These are phyloP conservation scores for Ramaria sp. DNA, from an alignment of 768 basidiomycete species.

Conservation along the genomic window DNA sequence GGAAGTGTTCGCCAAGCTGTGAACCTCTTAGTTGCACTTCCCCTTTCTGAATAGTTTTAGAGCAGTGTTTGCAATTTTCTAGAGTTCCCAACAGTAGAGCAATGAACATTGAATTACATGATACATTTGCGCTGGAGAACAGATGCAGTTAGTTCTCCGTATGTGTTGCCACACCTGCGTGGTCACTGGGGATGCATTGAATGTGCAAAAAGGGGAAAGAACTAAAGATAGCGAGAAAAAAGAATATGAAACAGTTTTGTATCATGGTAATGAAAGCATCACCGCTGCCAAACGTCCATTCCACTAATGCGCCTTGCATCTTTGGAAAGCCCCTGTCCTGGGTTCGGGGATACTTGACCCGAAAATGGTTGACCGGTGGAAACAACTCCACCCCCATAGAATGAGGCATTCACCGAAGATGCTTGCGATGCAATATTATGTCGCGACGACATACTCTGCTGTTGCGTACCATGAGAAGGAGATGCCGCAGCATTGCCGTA, in stretches of 20 bases:
- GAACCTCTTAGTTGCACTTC: neutral
- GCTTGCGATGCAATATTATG: slow-evolving; percentile 40
- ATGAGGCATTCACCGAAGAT: slow-evolving; percentile 48
- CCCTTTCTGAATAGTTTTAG: neutral
- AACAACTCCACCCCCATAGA: slow-evolving; percentile 57
- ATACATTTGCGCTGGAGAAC: slow-evolving; percentile 8
- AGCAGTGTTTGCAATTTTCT: neutral
- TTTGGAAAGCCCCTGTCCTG: slow-evolving; percentile 7
- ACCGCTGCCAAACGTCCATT: slow-evolving; percentile 65
- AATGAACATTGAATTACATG: slow-evolving; percentile 10
- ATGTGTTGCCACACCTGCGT: slow-evolving; percentile 5
- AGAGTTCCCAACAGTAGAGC: slow-evolving; percentile 1
- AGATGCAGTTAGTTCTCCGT: slow-evolving; percentile 7
- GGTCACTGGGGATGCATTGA: slow-evolving; percentile 1
- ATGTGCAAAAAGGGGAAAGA: slow-evolving; percentile 4
- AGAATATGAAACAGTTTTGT: neutral
- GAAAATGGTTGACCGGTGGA: slow-evolving; percentile 29
- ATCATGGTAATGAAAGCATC: slow-evolving; percentile 17
- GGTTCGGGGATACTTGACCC: slow-evolving; percentile 4
- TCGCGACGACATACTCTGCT: slow-evolving; percentile 12
- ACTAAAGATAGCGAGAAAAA: neutral
- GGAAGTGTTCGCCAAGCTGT: slow-evolving; percentile 50
- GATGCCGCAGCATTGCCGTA: slow-evolving; percentile 32
- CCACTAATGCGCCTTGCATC: slow-evolving; percentile 11
- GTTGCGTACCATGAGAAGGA: slow-evolving; percentile 17